A percentile compares a stretch with the other conserved stretches of the same genome.
phyloP scores from a whole-genome alignment of 768 basidiomycete species.

The Rhodotorula babjevae region DNA sequence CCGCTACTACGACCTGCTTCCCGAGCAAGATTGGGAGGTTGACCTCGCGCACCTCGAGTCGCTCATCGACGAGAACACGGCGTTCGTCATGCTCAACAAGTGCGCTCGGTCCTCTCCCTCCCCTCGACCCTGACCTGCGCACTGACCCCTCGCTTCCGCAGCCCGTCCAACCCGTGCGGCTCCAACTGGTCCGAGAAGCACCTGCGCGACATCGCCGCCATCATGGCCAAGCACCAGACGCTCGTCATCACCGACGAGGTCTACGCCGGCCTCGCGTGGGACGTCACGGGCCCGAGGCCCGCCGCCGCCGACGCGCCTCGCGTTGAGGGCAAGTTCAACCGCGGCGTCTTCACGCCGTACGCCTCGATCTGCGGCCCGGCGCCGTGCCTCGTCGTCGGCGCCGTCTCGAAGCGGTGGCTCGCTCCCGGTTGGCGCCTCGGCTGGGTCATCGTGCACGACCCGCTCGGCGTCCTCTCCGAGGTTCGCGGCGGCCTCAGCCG shows the following conservation, averaged over 20 bases:
- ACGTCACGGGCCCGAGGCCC: slow-evolving; percentile 25
- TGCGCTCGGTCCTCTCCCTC: neutral
- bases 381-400: slow-evolving; percentile 47
- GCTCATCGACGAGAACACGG: slow-evolving; percentile 47
- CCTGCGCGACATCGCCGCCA: slow-evolving; percentile 42
- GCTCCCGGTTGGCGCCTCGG: slow-evolving; percentile 49
- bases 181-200: slow-evolving; percentile 46
- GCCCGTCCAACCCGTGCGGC: slow-evolving; percentile 49
- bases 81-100: slow-evolving; percentile 46
- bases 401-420: slow-evolving; percentile 49
- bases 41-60: slow-evolving; percentile 45
- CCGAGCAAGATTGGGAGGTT: slow-evolving; percentile 47
- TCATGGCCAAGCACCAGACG: slow-evolving; percentile 45
- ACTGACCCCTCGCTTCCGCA: slow-evolving; percentile 29
- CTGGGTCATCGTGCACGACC: slow-evolving; percentile 48
- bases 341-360: slow-evolving; percentile 46
- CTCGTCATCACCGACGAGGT: slow-evolving; percentile 44
- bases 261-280: slow-evolving; percentile 46
- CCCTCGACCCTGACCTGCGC: neutral
- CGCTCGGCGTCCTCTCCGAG: slow-evolving; percentile 42
- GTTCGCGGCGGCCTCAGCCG: slow-evolving; percentile 44
- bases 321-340: slow-evolving; percentile 39
- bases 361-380: slow-evolving; percentile 44
- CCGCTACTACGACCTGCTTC: slow-evolving; percentile 47
- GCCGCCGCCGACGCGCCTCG: slow-evolving; percentile 14